These are phyloP conservation scores for Kockiozyma suomiensis DNA, from an alignment of 805 yeast species.

Conservation along the genomic window DNA sequence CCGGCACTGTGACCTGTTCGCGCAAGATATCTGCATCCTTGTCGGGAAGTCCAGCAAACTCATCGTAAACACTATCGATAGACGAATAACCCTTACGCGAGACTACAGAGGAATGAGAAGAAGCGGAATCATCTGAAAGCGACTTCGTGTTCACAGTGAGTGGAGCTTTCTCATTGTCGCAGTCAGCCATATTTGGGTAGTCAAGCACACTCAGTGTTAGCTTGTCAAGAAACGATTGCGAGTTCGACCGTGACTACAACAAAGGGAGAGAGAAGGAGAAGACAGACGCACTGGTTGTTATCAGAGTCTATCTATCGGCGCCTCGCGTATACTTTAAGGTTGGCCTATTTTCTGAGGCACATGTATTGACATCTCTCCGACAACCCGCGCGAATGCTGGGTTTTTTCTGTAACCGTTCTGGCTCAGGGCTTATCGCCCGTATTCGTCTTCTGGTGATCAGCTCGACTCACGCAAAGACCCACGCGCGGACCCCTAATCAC, in stretches of 20 bases:
- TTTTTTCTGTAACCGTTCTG: not conserved
- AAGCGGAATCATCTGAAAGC: constrained; percentile 1
- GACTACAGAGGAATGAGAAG: not conserved
- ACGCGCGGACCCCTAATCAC: not conserved
- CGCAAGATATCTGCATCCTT: constrained; percentile 43
- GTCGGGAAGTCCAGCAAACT: constrained; percentile 38
- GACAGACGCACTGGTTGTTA: too few species aligned
- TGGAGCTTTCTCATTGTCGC: constrained; percentile 15
- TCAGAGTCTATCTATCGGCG: not conserved
- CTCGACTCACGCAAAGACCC: constrained; percentile 6
- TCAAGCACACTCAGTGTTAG: too few species aligned
- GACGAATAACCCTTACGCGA: constrained; percentile 27
- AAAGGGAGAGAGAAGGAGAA: too few species aligned
- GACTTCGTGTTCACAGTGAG: constrained; percentile 3
- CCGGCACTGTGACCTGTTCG: constrained; percentile 39
- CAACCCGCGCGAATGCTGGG: not conserved
- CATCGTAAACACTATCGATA: constrained; percentile 24
- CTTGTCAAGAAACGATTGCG: too few species aligned
- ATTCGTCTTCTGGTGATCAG: not conserved
- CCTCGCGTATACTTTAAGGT: not conserved
- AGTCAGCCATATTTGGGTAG: not conserved
- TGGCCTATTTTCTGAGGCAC: too few species aligned
- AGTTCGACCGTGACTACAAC: too few species aligned
- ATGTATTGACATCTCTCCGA: not conserved
- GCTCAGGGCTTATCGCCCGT: constrained; percentile 3